Evolutionary conservation across 2,329 filamentous ascomycete genomes (phyloP), one percentile per base, ranked within the genome.

Genomic region (Fusarium cyanostomum): DNA sequence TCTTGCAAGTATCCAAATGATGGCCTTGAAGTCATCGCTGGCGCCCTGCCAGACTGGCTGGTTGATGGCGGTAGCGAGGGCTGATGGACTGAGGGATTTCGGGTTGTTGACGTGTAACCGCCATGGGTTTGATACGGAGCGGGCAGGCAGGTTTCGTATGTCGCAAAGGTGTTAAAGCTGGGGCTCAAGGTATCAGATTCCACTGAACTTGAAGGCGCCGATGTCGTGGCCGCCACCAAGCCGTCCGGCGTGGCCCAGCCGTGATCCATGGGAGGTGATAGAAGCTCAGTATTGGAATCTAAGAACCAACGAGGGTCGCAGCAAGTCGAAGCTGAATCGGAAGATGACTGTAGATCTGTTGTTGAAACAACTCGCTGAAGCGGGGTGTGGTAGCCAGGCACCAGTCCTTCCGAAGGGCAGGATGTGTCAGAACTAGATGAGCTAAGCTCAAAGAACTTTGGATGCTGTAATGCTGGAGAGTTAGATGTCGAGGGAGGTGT

Each of bases 151-250:
- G 76, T 67, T 31, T 81, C 78, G 67, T 84, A 85, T 54, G 77
- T 75, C 59, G 77, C 75, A 68, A 84, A 86, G 27, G 79, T 72
- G 66, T 83, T 81, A 69, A 85, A 86, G 41, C 84, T 83, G 31
- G 79, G 71, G 30, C 81, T 76, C 53, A 84, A 71, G 27, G 83
- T 77, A 64, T 78, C 81, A 50, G 81, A 77, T 59, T 80, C 76
- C 52, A 75, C 73, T 41, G 80, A 72, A 4, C 78, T 76, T 3
- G 77, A 77, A 34, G 79, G 74, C 16, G 74, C 53, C 27, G 66
- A 49, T 18, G 66, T 59, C 9, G 70, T 62, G 11, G 66, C 68
- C 24, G 78, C 71, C 24, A 81, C 78, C 56, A 82, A 73, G 37
- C 77, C 66, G 30, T 74, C 66, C 21, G 77, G 66, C 31, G 76